Base-by-base conservation (phyloP, 2,329 filamentous ascomycete genomes). In the Chaetomium sp. region DNA sequence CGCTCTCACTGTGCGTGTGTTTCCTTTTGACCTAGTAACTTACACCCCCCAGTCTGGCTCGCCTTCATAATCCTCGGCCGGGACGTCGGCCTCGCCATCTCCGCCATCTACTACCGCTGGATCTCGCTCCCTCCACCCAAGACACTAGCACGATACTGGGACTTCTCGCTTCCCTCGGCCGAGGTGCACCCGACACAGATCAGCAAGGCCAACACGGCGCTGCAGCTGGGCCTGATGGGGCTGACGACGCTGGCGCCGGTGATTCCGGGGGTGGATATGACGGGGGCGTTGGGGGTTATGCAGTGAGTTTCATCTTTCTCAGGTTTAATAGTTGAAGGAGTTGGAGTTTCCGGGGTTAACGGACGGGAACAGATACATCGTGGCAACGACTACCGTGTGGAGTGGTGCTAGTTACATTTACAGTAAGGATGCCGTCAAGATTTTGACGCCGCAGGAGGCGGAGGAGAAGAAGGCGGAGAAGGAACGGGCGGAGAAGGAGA, bases 81-180 rank as follows among this genome's bases (percentile, higher is more conserved):
- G 44, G 94, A 99, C 66, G 81, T 88, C 43, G 89, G 86, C 19
- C 80, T 99, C 4, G 91, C 81, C 33, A 79, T 96, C 27, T 84
- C 91, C 1, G 94, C 94, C 32, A 85, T 99, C 63, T 97, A 96
- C 75, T 97, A 94, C 71, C 87, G 94, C 61, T 97, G 90, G 82
- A 95, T 96, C 62, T 95, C 89, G 2, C 79, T 99, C 5, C 94
- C 94, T 0, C 86, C 89, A 0, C 94, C 94, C 1, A 97, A 97
- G 74, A 97, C 94, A 0, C 89, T 96, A 71, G 74, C 81, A 14
- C 79, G 94, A 14, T 99, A 97, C 72, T 99, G 94, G 94, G 94
- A 99, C 72, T 97, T 99, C 68, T 92, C 88, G 3, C 79, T 99
- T 11, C 94, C 89, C 2, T 89, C 85, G 41, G 89, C 89, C 2